Conservation (phyloP, 2,329 filamentous ascomycete species). For the Penicillium sp. region DNA sequence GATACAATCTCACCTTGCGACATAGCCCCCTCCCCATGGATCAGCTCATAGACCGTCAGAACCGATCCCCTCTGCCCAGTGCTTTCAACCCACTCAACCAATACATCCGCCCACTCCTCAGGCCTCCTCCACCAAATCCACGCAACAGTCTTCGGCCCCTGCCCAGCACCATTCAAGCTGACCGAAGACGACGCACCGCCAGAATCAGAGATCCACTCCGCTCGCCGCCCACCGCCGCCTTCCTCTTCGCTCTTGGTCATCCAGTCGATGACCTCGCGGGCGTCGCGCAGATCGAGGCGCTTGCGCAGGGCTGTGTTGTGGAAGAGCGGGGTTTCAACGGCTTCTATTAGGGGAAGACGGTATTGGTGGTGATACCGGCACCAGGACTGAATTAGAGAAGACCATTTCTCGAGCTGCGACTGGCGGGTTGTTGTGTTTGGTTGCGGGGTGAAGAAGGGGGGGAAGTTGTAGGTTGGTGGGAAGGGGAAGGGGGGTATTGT, state of each 20-base stretch:
- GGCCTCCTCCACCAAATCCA: slow-evolving; percentile 84
- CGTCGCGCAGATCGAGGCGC: slow-evolving; percentile 54
- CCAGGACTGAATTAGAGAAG: slow-evolving; percentile 79
- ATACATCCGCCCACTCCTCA: slow-evolving; percentile 81
- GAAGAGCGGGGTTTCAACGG: slow-evolving; percentile 60
- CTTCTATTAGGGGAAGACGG: slow-evolving; percentile 66
- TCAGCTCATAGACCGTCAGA: slow-evolving; percentile 87
- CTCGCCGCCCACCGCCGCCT: slow-evolving; percentile 48
- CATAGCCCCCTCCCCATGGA: slow-evolving; percentile 76
- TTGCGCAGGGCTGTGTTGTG: slow-evolving; percentile 47
- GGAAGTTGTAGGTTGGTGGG: slow-evolving; percentile 48
- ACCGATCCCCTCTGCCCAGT: slow-evolving; percentile 88
- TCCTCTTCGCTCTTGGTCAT: slow-evolving; percentile 52
- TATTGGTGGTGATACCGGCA: slow-evolving; percentile 75
- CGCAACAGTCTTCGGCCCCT: slow-evolving; percentile 54
- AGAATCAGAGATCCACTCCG: slow-evolving; percentile 59
- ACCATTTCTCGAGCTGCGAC: slow-evolving; percentile 74
- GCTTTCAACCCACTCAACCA: slow-evolving; percentile 78
- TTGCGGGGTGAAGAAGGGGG: slow-evolving; percentile 55
- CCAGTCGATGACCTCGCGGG: slow-evolving; percentile 55
- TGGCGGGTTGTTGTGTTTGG: slow-evolving; percentile 47
- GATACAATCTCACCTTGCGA: slow-evolving; percentile 58
- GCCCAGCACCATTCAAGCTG: neutral
- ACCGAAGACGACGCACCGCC: neutral
- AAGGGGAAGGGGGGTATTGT: slow-evolving; percentile 38